A percentile compares a stretch with the other conserved stretches of the same genome.
phyloP scores from a whole-genome alignment of 176 grass and related monocot species.

The Zizania latifolia region DNA sequence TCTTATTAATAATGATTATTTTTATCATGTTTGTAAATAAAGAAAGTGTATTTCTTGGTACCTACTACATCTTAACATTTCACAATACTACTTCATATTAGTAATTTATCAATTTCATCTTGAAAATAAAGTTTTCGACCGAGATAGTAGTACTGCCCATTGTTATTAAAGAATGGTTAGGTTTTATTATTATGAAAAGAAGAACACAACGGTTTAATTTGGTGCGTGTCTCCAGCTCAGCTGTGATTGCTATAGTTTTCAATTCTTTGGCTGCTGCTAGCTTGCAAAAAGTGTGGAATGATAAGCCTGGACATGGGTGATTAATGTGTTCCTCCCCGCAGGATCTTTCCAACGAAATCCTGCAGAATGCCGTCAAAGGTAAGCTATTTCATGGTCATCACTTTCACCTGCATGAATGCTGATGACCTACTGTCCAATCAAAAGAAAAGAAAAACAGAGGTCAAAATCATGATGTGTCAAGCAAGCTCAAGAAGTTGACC shows the following conservation, averaged over 20 bases:
- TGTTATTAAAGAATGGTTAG: conserved; percentile 4
- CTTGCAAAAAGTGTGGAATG: not conserved
- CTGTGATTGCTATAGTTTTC: not conserved
- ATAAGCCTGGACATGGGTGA: conserved; percentile 15
- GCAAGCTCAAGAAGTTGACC: not conserved
- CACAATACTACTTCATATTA: no score
- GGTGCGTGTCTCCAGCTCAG: not conserved
- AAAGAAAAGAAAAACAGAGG: not conserved
- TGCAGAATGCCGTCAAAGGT: conserved; percentile 95
- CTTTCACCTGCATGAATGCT: conserved; percentile 29
- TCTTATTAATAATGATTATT: no score
- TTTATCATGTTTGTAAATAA: no score
- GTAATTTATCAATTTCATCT: no score
- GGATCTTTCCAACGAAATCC: conserved; percentile 79
- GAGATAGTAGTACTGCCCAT: no score
- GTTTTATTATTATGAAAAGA: not conserved
- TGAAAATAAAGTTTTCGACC: no score
- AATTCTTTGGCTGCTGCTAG: not conserved
- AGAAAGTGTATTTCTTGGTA: no score
- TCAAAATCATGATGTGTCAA: not conserved
- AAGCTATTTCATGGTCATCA: not conserved
- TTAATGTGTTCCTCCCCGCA: conserved; percentile 60
- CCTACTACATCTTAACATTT: no score
- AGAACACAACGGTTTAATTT: not conserved
- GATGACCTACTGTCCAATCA: not conserved